Conservation (phyloP, 768 basidiomycete species). For the Solioccasus polychromus region DNA sequence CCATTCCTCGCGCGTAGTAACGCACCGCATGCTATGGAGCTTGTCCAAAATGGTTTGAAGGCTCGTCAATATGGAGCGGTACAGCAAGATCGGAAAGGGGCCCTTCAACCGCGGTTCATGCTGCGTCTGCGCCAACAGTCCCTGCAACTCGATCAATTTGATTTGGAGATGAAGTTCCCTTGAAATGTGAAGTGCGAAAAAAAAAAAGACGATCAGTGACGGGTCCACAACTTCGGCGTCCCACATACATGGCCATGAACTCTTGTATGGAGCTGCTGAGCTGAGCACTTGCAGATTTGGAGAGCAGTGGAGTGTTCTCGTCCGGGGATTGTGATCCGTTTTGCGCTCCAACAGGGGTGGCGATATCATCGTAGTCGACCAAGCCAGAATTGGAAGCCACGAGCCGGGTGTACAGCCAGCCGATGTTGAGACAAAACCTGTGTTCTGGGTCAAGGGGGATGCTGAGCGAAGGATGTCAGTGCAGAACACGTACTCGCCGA, state of each 20-base stretch:
- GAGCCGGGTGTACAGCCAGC: slow-evolving; percentile 91
- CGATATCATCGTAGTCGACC: slow-evolving; percentile 40
- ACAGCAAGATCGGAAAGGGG: slow-evolving; percentile 84
- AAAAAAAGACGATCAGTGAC: slow-evolving; percentile 6
- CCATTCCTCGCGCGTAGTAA: slow-evolving; percentile 97
- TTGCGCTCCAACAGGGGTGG: slow-evolving; percentile 1
- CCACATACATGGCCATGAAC: slow-evolving; percentile 87
- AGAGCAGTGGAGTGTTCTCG: slow-evolving; percentile 32
- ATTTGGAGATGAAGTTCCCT: slow-evolving; percentile 97
- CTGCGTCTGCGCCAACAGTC: slow-evolving; percentile 81
- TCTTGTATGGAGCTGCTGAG: slow-evolving; percentile 69
- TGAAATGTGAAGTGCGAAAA: slow-evolving; percentile 1
- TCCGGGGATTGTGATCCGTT: slow-evolving; percentile 13
- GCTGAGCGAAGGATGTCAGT: too few relatives aligned
- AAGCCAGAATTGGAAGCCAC: slow-evolving; percentile 83
- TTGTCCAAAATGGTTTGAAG: slow-evolving; percentile 84
- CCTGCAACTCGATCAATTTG: slow-evolving; percentile 82
- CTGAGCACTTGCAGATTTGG: slow-evolving; percentile 38
- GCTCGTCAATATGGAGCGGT: slow-evolving; percentile 78
- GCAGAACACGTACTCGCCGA: slow-evolving; percentile 73
- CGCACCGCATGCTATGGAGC: slow-evolving; percentile 94
- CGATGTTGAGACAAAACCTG: slow-evolving; percentile 90
- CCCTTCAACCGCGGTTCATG: slow-evolving; percentile 96
- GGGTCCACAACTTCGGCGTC: background rate
- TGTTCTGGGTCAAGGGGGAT: background rate